Base-by-base conservation (phyloP, 306 rosid genomes). In the Dicorynia guianensis region DNA sequence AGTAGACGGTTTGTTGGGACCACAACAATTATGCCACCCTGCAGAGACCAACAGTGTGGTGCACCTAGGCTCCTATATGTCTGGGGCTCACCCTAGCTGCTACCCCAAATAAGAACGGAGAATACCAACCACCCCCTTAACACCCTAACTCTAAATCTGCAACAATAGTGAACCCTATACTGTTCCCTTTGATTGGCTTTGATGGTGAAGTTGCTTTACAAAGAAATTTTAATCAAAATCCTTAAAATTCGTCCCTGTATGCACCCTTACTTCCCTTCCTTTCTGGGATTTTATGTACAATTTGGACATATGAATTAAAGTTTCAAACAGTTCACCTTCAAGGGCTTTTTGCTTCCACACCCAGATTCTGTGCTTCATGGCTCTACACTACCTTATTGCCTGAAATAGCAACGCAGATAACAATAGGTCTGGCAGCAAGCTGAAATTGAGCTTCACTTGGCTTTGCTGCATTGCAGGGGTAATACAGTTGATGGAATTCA, bases 31-130 rank as follows among this genome's bases (percentile, higher is more conserved):
- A 50, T 52, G 33, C 62, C 49, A 11, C 2, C 35, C 39, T 10
- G 30, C 64, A 54, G 20, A 70, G 47, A 12, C 56, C 35, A 47
- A 54, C 19, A 19, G 20, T 39, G 13, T 49, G 54, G 7, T 14
- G 67, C 63, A 14, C 53, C 53, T 35, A 62, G 71, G 69, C 66
- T 67, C 57, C 76, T 39, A 54, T 47, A 58, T 25, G 30, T 25
- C 13, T 11, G 30, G 25, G 71, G 67, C 76, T 81, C 76, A 71
- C 81, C 60, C 78, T 65, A 66, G 19, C 33, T 25, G 33, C 63
- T 11, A 8, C 13, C 30, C 44, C 25, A 3, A 13, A 7, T 60
- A 56, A 47, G 50, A 56, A 25, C 2, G 30, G 30, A 30, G 68
- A 49, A 42, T 65, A 17, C 79, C 60, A 58, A 71, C 47, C 47